Percentiles rank a stretch among this genome's conserved stretches.
phyloP scores from a whole-genome alignment of 192 early-diverging fungal genomes.

The Linnemannia hyalina region DNA sequence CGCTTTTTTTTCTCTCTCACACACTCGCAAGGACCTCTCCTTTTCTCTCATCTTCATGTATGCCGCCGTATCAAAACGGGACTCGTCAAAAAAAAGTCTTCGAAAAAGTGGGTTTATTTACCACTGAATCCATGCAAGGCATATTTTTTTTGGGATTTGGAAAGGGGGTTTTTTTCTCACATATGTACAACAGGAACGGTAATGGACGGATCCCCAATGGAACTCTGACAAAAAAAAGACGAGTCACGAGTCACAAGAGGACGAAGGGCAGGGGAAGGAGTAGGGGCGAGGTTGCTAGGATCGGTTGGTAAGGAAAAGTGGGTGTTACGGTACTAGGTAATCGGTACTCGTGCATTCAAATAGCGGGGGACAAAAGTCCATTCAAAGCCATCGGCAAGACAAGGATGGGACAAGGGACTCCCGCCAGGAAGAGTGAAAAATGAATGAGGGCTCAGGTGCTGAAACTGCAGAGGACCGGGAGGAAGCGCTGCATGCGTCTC shows the following conservation, averaged over 20 bases:
- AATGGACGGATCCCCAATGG: not conserved
- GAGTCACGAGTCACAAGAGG: not conserved
- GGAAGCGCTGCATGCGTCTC: conserved; percentile 53
- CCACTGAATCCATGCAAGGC: conserved; percentile 8
- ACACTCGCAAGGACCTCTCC: no score
- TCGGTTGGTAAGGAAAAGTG: not conserved
- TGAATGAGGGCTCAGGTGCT: conserved; percentile 23
- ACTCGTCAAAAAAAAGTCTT: not conserved
- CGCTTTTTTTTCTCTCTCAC: no score
- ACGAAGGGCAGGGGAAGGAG: not conserved
- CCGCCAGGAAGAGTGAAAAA: not conserved
- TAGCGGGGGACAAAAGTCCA: not conserved
- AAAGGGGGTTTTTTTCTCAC: not conserved
- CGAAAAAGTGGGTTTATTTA: conserved; percentile 14
- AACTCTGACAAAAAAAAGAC: not conserved
- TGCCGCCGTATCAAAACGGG: not conserved
- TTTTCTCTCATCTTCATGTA: no score
- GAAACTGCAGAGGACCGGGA: conserved; percentile 50
- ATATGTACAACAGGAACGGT: conserved; percentile 10
- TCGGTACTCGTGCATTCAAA: not conserved
- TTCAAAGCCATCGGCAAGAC: not conserved
- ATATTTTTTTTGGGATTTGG: conserved; percentile 4
- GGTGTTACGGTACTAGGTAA: not conserved
- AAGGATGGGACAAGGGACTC: not conserved
- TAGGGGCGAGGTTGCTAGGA: not conserved